phyloP scores from a whole-genome alignment of 805 yeast genomes.

The Tetrapisispora taiwanensis region DNA sequence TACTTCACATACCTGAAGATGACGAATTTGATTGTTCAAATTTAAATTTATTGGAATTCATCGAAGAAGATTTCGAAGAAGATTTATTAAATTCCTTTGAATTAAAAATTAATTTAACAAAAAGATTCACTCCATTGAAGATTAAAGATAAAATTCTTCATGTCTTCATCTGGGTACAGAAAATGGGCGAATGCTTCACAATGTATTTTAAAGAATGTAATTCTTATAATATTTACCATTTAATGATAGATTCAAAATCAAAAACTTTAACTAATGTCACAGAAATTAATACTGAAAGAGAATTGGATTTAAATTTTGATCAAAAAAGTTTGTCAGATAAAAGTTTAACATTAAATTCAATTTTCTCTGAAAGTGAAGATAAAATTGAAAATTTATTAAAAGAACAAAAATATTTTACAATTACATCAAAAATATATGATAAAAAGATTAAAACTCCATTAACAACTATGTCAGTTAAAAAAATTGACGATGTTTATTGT shows the following conservation, averaged over 20 bases:
- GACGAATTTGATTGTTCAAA: background rate
- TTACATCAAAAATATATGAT: conserved; percentile 27
- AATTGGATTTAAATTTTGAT: conserved; percentile 12
- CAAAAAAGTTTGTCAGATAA: conserved; percentile 9
- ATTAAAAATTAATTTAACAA: background rate
- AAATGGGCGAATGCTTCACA: background rate
- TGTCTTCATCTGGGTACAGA: background rate
- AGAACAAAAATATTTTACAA: conserved; percentile 47
- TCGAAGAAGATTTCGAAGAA: background rate
- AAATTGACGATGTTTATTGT: conserved; percentile 37
- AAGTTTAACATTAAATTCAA: conserved; percentile 45
- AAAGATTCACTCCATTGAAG: background rate
- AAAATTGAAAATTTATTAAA: conserved; percentile 34
- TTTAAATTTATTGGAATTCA: background rate
- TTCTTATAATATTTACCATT: background rate
- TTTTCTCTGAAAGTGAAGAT: conserved; percentile 38
- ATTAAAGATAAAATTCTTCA: background rate
- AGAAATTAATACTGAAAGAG: conserved; percentile 8
- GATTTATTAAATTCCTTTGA: background rate
- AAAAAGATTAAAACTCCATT: conserved; percentile 42
- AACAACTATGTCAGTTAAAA: conserved; percentile 44
- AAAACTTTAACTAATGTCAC: background rate
- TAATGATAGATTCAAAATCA: background rate
- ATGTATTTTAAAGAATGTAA: background rate
- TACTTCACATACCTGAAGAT: background rate